Conservation (phyloP, 2,329 filamentous ascomycete genomes). For the Colletotrichum tropicicola region DNA sequence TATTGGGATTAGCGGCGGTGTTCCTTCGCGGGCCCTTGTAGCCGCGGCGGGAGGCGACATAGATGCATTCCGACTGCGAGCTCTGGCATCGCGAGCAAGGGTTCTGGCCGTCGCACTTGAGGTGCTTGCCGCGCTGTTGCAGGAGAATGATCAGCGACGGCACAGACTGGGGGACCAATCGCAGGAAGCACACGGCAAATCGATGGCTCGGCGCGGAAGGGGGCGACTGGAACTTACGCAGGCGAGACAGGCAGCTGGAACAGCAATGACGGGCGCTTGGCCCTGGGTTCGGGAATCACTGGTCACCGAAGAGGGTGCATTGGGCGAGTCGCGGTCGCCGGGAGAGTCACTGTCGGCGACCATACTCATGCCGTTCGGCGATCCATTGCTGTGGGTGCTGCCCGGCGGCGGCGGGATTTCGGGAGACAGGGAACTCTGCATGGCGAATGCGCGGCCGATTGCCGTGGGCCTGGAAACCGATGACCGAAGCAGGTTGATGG, state of each 20-base stretch:
- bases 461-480: slow-evolving; percentile 2
- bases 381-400: slow-evolving; percentile 26
- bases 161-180: background rate
- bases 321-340: slow-evolving; percentile 17
- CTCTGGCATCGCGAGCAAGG: slow-evolving; percentile 75
- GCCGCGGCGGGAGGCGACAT: slow-evolving; percentile 78
- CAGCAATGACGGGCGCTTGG: slow-evolving; percentile 45
- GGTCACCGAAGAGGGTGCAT: slow-evolving; percentile 33
- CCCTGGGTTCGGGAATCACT: slow-evolving; percentile 31
- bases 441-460: slow-evolving; percentile 4
- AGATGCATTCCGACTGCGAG: slow-evolving; percentile 70
- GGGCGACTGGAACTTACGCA: slow-evolving; percentile 56
- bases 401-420: slow-evolving; percentile 18
- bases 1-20: slow-evolving; percentile 50
- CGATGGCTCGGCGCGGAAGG: slow-evolving; percentile 1
- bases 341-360: slow-evolving; percentile 32
- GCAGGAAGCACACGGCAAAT: background rate
- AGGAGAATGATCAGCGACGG: background rate
- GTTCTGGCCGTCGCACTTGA: slow-evolving; percentile 78
- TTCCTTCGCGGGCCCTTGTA: slow-evolving; percentile 74
- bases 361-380: slow-evolving; percentile 12
- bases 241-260: slow-evolving; percentile 63
- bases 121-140: slow-evolving; percentile 67
- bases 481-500: background rate
- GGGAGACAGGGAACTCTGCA: slow-evolving; percentile 22